Evolutionary conservation across 176 grass and related monocot species (phyloP), one percentile per base, ranked within the genome.

Genomic region (Musa acuminata): DNA sequence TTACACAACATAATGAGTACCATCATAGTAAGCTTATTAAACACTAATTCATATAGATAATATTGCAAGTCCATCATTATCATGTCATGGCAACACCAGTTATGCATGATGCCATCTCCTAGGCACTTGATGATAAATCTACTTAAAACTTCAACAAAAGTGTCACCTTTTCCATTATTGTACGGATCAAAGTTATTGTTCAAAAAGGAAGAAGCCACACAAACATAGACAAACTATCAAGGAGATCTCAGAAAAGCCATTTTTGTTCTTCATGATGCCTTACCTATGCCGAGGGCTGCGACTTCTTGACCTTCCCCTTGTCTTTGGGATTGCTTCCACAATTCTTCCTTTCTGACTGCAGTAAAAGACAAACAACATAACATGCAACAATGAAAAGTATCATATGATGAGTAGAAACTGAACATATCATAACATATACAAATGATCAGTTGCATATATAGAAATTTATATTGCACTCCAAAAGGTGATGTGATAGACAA

Each of bases 271-370:
- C 20, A 35, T 13, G 11, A 74, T 13, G 52, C 3, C 58, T 79
- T 84, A 93, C 95, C 95, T 86, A 51, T 81, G 67, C 72, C 82
- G 87, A 62, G 95, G 95, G 80, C 95, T 99, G 59, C 84, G 86
- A 77, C 95, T 99, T 84, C 90, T 91, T 3, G 95, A 94, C 67
- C 88, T 90, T 12, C 80, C 88, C 78, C 64, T 89, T 74, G 86
- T 57, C 73, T 22, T 83, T 72, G 78, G 80, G 29, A 84, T 55
- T 1, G 53, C 62, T 77, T 99, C 95, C 71, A 91, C 76, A 22
- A 94, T 94, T 81, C 84, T 89, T 60, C 90, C 95, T 82, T 94
- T 94, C 11, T 87, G 84, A 54, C 95, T 98, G 84, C 25, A 78
- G 72, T 72, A 71, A 52, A 21, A 67, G 35, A 43, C 35, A 43